These are phyloP conservation scores for Phytophthora pistaciae DNA, from an alignment of 352 stramenopile species.

Conservation along the genomic window DNA sequence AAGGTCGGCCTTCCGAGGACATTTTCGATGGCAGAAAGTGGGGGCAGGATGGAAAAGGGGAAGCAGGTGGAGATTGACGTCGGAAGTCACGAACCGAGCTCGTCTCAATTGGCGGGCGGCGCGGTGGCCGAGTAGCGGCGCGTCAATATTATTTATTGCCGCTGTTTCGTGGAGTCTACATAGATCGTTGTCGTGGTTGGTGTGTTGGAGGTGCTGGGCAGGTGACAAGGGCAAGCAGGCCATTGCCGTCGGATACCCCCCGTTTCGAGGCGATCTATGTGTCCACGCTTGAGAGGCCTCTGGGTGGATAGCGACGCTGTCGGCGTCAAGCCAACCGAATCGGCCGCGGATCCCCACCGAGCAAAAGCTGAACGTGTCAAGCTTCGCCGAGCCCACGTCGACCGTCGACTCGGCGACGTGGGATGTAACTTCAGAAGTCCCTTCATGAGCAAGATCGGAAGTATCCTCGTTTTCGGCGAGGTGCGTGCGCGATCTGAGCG, in stretches of 20 bases:
- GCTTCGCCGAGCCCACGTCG: constrained; percentile 5
- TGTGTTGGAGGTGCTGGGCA: background rate
- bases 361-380: constrained; percentile 10
- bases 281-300: background rate
- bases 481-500: constrained; percentile 6
- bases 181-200: constrained; percentile 7
- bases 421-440: constrained; percentile 12
- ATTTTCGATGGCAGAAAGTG: constrained; percentile 52
- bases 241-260: background rate
- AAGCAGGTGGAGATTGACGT: constrained; percentile 27
- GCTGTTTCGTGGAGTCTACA: constrained; percentile 23
- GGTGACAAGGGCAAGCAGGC: background rate
- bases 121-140: constrained; percentile 29
- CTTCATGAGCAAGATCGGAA: constrained; percentile 7
- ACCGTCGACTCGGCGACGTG: background rate
- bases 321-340: constrained; percentile 19
- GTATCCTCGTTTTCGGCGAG: background rate
- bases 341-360: background rate
- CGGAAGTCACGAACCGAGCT: constrained; percentile 20
- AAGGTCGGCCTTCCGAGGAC: constrained; percentile 24
- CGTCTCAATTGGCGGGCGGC: constrained; percentile 13
- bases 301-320: constrained; percentile 10
- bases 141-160: constrained; percentile 59
- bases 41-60: background rate
- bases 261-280: background rate